A percentile compares a stretch with the other conserved stretches of the same genome.
phyloP scores from a whole-genome alignment of 352 stramenopile genomes.

The Phytophthora syringae region DNA sequence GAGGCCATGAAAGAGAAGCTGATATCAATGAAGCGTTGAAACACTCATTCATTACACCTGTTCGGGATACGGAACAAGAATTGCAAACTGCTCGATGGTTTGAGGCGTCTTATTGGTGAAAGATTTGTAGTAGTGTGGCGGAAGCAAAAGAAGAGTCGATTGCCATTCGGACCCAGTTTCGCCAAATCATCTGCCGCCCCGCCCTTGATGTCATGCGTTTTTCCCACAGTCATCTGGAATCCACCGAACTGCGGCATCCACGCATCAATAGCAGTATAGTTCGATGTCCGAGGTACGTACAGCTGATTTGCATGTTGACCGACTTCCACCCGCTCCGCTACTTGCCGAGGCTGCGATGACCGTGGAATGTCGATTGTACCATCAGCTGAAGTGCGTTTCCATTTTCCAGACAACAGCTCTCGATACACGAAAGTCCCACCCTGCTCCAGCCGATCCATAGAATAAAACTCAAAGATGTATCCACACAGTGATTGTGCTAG shows the following conservation, averaged over 20 bases:
- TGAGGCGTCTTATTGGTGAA: no score
- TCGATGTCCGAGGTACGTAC: conserved; percentile 37
- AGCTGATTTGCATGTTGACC: conserved; percentile 33
- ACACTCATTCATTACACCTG: no score
- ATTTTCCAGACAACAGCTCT: conserved; percentile 32
- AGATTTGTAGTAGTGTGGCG: no score
- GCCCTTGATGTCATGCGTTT: conserved; percentile 30
- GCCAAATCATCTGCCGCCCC: conserved; percentile 31
- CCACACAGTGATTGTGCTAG: conserved; percentile 38
- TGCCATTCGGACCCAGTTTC: conserved; percentile 37
- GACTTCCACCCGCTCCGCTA: conserved; percentile 28
- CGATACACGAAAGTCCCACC: conserved; percentile 35
- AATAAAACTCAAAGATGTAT: conserved; percentile 47
- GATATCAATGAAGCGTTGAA: no score
- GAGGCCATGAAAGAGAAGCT: no score
- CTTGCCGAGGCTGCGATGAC: conserved; percentile 21
- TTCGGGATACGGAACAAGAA: no score
- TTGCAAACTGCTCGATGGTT: no score
- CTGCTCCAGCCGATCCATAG: conserved; percentile 39
- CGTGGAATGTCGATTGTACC: conserved; percentile 27
- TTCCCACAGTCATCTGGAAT: conserved; percentile 42
- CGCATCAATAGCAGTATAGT: no score
- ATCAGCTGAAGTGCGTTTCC: conserved; percentile 21
- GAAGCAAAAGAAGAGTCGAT: no score
- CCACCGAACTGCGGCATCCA: conserved; percentile 38